Evolutionary conservation across 345 rosid genomes (phyloP), one percentile per base, ranked within the genome.

Genomic region (Gossypium ekmanianum): DNA sequence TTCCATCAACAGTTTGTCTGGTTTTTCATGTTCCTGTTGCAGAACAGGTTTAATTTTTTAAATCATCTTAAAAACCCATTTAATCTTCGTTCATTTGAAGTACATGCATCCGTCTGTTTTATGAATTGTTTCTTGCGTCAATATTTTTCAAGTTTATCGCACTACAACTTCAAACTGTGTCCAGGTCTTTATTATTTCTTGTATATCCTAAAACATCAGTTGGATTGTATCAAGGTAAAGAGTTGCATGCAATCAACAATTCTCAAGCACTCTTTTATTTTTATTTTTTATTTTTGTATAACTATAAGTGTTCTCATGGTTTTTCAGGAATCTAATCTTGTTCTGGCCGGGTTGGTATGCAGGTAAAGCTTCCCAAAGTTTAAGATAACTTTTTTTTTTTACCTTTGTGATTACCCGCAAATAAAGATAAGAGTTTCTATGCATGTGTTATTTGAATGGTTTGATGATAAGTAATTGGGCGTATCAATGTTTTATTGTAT

Each of bases 161-260:
- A 58, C 62, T 22, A 26, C 51, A 20, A 26, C 61, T n/a, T 56
- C 11, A 10, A n/a, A 56, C 7, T 45, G 13, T 47, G 8, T 47
- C 17, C 11, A 68, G 6, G 8, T 16, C 17, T 50, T 22, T 14
- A 50, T 16, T 68, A 45, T 50, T 68, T 61, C 69, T 18, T 64
- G 50, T 10, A 64, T 64, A 11, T n/a, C 41, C 47, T 12, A 34
- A 63, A 34, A 34, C 7, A 34, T 34, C 45, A 62, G 7, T 27
- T 62, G 11, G 45, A 62, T 9, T 61, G 66, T 7, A 26, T 29
- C 34, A 14, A 27, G 66, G 44, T 13, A 29, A 65, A 41, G 26
- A 65, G 51, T 65, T n/a, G 2, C 69, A 65, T 65, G 69, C 7
- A 43, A 65, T 65, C 69, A 65, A 43, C 57, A 54, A 54, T 54